Evolutionary conservation across 1,284 basidiomycete genomes (phyloP).

Genomic region (Rhodotorula mucilaginosa): DNA sequence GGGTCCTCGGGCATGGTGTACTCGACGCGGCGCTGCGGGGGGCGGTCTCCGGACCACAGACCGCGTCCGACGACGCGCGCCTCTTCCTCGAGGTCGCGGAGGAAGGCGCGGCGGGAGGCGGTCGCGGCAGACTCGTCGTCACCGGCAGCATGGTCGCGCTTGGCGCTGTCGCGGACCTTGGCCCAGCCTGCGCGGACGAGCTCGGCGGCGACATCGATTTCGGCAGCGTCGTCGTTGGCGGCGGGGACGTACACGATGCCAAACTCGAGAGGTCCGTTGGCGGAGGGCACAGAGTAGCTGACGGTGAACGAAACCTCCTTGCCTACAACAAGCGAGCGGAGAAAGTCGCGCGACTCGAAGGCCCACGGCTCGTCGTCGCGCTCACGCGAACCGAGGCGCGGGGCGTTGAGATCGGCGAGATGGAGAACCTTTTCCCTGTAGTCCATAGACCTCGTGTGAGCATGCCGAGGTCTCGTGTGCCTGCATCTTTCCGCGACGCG

Average conservation of each 20-base stretch:
- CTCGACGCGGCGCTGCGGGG: conserved; percentile 59
- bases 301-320: conserved; percentile 80
- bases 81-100: conserved; percentile 64
- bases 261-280: conserved; percentile 65
- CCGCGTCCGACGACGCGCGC: conserved; percentile 62
- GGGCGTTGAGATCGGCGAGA: conserved; percentile 76
- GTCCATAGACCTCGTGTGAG: no score
- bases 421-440: conserved; percentile 61
- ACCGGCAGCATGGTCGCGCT: conserved; percentile 58
- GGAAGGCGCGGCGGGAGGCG: conserved; percentile 36
- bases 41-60: conserved; percentile 56
- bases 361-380: conserved; percentile 91
- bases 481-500: no score
- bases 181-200: conserved; percentile 85
- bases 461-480: no score
- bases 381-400: conserved; percentile 65
- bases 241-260: conserved; percentile 64
- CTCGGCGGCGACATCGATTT: conserved; percentile 68
- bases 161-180: conserved; percentile 77
- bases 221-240: conserved; percentile 14
- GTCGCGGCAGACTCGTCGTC: conserved; percentile 50
- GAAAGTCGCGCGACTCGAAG: conserved; percentile 87
- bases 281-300: conserved; percentile 67
- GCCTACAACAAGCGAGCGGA: conserved; percentile 78
- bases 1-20: conserved; percentile 89